Conservation (phyloP, 2,329 filamentous ascomycete species). For the Thermomyces lanuginosus region DNA sequence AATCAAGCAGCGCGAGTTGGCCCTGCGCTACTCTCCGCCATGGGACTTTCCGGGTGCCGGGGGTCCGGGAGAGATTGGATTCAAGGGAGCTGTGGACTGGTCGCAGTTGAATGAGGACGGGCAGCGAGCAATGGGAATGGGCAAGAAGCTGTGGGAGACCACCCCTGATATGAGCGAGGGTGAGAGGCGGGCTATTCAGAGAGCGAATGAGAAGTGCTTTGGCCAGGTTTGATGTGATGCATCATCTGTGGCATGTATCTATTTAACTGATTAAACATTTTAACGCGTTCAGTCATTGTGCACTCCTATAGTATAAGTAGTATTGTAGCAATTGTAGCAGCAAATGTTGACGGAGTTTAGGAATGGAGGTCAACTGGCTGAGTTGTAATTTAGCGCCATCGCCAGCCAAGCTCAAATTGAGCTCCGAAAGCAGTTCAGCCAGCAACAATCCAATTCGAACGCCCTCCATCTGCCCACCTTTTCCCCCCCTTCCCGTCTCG, state of each 20-base stretch:
- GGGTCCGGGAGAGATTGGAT: slow-evolving; percentile 26
- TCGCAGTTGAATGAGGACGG: slow-evolving; percentile 30
- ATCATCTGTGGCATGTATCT: too few relatives aligned
- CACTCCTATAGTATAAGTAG: too few relatives aligned
- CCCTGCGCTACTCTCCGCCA: slow-evolving; percentile 48
- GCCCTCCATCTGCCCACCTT: background rate
- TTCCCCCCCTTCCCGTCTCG: slow-evolving; percentile 8
- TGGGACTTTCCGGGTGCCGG: slow-evolving; percentile 52
- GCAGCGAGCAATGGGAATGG: slow-evolving; percentile 40
- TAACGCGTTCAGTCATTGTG: too few relatives aligned
- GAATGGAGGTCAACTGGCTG: too few relatives aligned
- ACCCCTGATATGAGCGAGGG: slow-evolving; percentile 32
- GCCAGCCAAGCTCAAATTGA: too few relatives aligned
- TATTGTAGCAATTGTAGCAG: too few relatives aligned
- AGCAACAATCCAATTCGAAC: background rate
- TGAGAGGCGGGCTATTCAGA: slow-evolving; percentile 35
- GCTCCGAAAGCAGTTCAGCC: too few relatives aligned
- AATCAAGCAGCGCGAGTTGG: slow-evolving; percentile 52
- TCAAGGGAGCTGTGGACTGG: slow-evolving; percentile 25
- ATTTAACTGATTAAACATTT: too few relatives aligned
- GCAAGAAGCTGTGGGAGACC: slow-evolving; percentile 33
- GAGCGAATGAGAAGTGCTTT: slow-evolving; percentile 41
- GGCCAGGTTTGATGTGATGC: too few relatives aligned
- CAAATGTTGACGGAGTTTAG: too few relatives aligned
- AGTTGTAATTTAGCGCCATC: background rate